These are phyloP conservation scores for Alloascoidea africana DNA, from an alignment of 805 yeast genomes.

Conservation along the genomic window DNA sequence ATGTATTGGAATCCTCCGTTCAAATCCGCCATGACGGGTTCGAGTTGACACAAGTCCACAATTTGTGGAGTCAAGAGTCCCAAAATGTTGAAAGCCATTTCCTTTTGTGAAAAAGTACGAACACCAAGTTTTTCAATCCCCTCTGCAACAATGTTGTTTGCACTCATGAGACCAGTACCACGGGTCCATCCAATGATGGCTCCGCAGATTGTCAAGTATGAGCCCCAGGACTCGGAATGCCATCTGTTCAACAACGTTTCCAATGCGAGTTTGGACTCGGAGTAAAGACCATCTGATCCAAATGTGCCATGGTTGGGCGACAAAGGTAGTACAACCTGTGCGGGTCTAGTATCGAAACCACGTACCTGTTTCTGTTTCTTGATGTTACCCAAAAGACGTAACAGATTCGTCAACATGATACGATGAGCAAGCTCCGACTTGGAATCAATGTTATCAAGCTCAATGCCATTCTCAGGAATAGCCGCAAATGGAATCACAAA, in stretches of 20 bases:
- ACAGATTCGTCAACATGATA: slow-evolving; percentile 90
- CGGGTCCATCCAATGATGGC: slow-evolving; percentile 99
- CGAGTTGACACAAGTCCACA: slow-evolving; percentile 74
- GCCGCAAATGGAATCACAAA: slow-evolving; percentile 97
- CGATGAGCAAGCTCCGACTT: slow-evolving; percentile 97
- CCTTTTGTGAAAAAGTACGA: slow-evolving; percentile 95
- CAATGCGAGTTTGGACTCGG: slow-evolving; percentile 89
- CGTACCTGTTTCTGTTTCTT: slow-evolving; percentile 67
- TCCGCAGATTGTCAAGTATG: slow-evolving; percentile 92
- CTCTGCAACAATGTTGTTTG: slow-evolving; percentile 93
- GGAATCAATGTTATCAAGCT: slow-evolving; percentile 83
- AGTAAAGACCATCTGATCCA: slow-evolving; percentile 96
- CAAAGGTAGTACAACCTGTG: slow-evolving; percentile 90
- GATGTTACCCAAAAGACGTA: slow-evolving; percentile 84
- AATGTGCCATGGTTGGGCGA: slow-evolving; percentile 99
- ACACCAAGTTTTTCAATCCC: slow-evolving; percentile 94
- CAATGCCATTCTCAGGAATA: slow-evolving; percentile 96
- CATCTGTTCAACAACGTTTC: slow-evolving; percentile 98
- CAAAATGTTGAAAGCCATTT: slow-evolving; percentile 96
- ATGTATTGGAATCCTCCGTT: slow-evolving; percentile 97
- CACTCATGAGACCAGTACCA: slow-evolving; percentile 98
- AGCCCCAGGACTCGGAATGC: slow-evolving; percentile 95
- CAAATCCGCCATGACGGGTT: slow-evolving; percentile 94
- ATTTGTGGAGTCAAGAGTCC: slow-evolving; percentile 87
- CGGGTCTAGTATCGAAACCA: slow-evolving; percentile 89